A percentile compares a stretch with the other conserved stretches of the same genome.
phyloP scores from a whole-genome alignment of 2,329 filamentous ascomycete genomes.

The Colletotrichum spaethianum region DNA sequence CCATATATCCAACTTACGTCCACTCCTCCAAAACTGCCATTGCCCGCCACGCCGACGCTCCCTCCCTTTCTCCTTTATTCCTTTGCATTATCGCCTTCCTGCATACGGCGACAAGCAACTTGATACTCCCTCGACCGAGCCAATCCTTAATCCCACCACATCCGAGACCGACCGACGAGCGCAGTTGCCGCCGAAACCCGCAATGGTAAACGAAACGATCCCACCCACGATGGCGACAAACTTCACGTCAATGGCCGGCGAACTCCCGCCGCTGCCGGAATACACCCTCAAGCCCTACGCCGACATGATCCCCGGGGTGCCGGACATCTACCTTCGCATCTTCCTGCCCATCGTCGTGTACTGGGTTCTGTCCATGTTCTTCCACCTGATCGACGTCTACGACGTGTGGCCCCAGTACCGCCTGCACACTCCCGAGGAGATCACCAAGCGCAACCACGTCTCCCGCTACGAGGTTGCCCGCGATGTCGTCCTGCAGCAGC shows the following conservation, averaged over 20 bases:
- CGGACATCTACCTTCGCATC: slow-evolving; percentile 85
- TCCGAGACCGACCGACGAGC: slow-evolving; percentile 8
- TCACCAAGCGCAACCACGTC: slow-evolving; percentile 88
- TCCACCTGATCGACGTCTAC: slow-evolving; percentile 88
- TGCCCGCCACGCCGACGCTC: slow-evolving; percentile 3
- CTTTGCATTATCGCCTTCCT: background rate
- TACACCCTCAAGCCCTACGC: slow-evolving; percentile 81
- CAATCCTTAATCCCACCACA: slow-evolving; percentile 5
- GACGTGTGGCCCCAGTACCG: slow-evolving; percentile 93
- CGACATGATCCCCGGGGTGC: slow-evolving; percentile 81
- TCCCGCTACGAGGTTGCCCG: slow-evolving; percentile 87
- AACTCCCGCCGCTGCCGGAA: slow-evolving; percentile 87
- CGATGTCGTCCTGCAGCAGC: slow-evolving; percentile 92
- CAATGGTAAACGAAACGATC: slow-evolving; percentile 58
- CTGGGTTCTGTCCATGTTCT: slow-evolving; percentile 88
- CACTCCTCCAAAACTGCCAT: slow-evolving; percentile 3
- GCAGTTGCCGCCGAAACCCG: slow-evolving; percentile 17
- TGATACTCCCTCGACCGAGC: background rate
- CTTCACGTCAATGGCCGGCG: slow-evolving; percentile 66
- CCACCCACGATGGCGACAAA: slow-evolving; percentile 61
- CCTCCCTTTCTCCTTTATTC: background rate
- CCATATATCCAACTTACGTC: slow-evolving; percentile 28
- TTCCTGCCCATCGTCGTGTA: slow-evolving; percentile 86
- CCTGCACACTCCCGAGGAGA: slow-evolving; percentile 93
- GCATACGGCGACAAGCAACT: background rate